Base-by-base conservation (phyloP, 2,329 filamentous ascomycete species). In the Penicillium psychrosexuale region DNA sequence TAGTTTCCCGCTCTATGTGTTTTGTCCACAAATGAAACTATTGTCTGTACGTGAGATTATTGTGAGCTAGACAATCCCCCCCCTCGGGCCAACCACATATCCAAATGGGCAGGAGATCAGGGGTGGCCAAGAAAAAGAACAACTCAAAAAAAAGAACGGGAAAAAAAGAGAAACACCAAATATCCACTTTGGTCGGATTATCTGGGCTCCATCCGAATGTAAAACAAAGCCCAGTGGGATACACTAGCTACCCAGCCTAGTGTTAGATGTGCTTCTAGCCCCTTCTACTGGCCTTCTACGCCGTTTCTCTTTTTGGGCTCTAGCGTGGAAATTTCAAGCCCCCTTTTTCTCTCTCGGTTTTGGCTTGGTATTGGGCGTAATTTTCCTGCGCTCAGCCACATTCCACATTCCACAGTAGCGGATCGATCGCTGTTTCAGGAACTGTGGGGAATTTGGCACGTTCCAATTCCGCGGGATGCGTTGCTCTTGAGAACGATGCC, bases 381-480 rank as follows among this genome's bases (percentile, higher is more conserved):
- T 39, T 52, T 46, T 52, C 39, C 28, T 11, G 42, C 31, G 56
- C 56, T 56, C 51, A 64, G 61, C 60, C 58, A 61, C 60, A 62
- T 38, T 19, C 19, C 19, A 19, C 19, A 19, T 1, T 15, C 17
- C 12, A 15, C n/a, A 15, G 4, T 45, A 24, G 40, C 42, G 51
- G 58, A 56, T 59, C 55, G 50, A 39, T 55, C 54, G 59, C 45
- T 56, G 61, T 64, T 64, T 64, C 61, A 64, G 59, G 47, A 54
- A 51, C 51, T 64, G 59, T 64, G 61, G 61, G 61, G 61, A 57
- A 37, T 50, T 11, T 46, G 13, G 31, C 61, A 61, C 60, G 51
- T 51, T 45, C 36, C 37, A 51, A 53, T 46, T 58, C 53, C 53
- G 59, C 52, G 44, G 52, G 48, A 53, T 37, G 31, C 19, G 31